These are phyloP conservation scores for Colletotrichum sp. DNA, from an alignment of 2,329 filamentous ascomycete species.

Conservation along the genomic window DNA sequence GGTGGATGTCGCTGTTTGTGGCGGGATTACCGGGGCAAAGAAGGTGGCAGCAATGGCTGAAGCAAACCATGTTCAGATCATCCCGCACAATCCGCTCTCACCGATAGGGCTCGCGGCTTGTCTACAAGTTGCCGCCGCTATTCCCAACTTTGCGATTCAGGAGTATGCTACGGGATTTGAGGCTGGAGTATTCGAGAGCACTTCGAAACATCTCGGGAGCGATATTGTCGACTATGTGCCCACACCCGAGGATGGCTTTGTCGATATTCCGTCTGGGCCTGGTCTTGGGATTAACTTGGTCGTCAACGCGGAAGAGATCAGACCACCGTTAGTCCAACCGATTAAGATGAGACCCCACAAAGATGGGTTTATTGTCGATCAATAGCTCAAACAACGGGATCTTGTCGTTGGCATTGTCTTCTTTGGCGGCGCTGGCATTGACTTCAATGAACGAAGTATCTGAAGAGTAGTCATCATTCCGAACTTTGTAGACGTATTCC, in stretches of 20 bases:
- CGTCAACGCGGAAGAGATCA: not conserved
- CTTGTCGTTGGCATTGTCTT: not conserved
- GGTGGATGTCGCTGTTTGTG: not conserved
- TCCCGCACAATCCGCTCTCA: not conserved
- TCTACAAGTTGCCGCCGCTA: not conserved
- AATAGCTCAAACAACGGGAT: not conserved
- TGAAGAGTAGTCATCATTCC: not conserved
- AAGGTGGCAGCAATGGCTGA: not conserved
- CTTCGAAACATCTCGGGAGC: not conserved
- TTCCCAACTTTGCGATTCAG: not conserved
- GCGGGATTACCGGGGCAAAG: not conserved
- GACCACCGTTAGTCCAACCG: not conserved
- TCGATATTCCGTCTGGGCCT: not conserved
- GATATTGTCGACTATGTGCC: not conserved
- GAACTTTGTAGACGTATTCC: accelerated
- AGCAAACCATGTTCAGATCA: not conserved
- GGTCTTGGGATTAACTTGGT: not conserved
- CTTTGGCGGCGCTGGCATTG: no score
- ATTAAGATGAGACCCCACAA: not conserved
- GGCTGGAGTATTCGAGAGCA: not conserved
- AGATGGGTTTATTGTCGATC: not conserved
- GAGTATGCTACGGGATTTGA: not conserved
- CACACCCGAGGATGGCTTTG: not conserved
- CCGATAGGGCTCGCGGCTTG: not conserved
- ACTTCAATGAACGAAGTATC: not conserved